Evolutionary conservation across 2,329 filamentous ascomycete genomes (phyloP).

Genomic region (Curvularia lunata): DNA sequence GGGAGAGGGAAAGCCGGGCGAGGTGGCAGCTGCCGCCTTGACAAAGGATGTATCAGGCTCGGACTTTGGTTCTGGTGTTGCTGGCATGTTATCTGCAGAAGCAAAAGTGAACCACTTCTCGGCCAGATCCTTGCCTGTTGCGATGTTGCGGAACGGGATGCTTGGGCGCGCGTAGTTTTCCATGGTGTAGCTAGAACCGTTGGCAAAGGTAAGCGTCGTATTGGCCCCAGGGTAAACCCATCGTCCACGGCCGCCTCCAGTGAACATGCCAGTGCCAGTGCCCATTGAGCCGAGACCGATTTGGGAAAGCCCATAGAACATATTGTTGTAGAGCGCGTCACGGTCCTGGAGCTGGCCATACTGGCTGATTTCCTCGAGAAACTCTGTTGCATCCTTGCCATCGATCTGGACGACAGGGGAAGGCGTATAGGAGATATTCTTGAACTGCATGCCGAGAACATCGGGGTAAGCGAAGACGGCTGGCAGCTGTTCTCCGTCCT

Average conservation of each 20-base stretch:
- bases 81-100: slow-evolving; percentile 3
- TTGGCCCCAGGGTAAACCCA: slow-evolving; percentile 52
- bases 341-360: slow-evolving; percentile 60
- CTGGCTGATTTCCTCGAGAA: slow-evolving; percentile 56
- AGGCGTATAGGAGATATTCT: slow-evolving; percentile 54
- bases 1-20: slow-evolving; percentile 54
- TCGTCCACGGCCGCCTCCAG: slow-evolving; percentile 53
- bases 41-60: slow-evolving; percentile 13
- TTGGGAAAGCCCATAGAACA: slow-evolving; percentile 56
- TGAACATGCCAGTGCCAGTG: slow-evolving; percentile 52
- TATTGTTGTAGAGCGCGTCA: slow-evolving; percentile 63
- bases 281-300: slow-evolving; percentile 52
- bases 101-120: slow-evolving; percentile 46
- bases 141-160: slow-evolving; percentile 49
- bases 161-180: slow-evolving; percentile 54
- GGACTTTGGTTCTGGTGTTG: not conserved
- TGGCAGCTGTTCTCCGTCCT: slow-evolving; percentile 64
- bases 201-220: slow-evolving; percentile 55
- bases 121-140: slow-evolving; percentile 51
- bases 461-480: slow-evolving; percentile 62
- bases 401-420: slow-evolving; percentile 64
- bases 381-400: slow-evolving; percentile 58
- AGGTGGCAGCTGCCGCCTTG: slow-evolving; percentile 15
- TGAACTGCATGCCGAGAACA: slow-evolving; percentile 52
- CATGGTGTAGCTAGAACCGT: slow-evolving; percentile 50